phyloP scores from a whole-genome alignment of 768 basidiomycete genomes.

The Mycena chlorophos region DNA sequence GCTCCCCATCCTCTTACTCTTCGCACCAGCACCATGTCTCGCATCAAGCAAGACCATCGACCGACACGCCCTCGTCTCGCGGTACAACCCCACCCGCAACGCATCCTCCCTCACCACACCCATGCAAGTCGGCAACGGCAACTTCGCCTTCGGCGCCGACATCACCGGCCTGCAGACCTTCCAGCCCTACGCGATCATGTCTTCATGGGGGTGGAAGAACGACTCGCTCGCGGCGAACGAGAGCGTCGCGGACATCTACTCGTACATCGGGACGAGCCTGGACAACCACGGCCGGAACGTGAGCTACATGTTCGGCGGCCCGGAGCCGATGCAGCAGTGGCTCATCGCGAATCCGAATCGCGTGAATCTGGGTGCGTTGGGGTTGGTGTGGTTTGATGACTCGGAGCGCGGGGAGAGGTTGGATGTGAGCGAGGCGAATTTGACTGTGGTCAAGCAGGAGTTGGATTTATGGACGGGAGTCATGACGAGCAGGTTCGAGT shows the following conservation, averaged over 20 bases:
- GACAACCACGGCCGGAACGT: constrained; percentile 51
- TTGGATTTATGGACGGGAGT: constrained; percentile 60
- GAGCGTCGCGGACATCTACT: constrained; percentile 44
- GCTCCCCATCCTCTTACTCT: neutral
- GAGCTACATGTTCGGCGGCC: constrained; percentile 49
- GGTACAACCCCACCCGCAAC: constrained; percentile 52
- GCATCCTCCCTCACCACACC: constrained; percentile 49
- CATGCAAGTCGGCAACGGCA: constrained; percentile 62
- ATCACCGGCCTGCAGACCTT: constrained; percentile 61
- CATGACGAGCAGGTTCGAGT: constrained; percentile 46
- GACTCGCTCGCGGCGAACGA: constrained; percentile 48
- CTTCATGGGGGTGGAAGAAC: constrained; percentile 65
- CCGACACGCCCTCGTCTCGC: constrained; percentile 45
- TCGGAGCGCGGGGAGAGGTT: constrained; percentile 26
- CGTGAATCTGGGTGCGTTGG: constrained; percentile 53
- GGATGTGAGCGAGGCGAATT: constrained; percentile 39
- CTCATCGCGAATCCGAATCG: constrained; percentile 59
- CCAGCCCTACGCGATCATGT: constrained; percentile 54
- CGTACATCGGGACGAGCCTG: constrained; percentile 52
- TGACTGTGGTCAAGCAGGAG: constrained; percentile 38
- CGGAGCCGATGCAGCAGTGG: constrained; percentile 49
- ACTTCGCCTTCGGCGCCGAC: constrained; percentile 62
- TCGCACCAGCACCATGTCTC: neutral
- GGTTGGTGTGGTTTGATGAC: constrained; percentile 46
- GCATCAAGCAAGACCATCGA: constrained; percentile 33